These are phyloP conservation scores for Panus rudis DNA, from an alignment of 768 basidiomycete genomes.

Conservation along the genomic window DNA sequence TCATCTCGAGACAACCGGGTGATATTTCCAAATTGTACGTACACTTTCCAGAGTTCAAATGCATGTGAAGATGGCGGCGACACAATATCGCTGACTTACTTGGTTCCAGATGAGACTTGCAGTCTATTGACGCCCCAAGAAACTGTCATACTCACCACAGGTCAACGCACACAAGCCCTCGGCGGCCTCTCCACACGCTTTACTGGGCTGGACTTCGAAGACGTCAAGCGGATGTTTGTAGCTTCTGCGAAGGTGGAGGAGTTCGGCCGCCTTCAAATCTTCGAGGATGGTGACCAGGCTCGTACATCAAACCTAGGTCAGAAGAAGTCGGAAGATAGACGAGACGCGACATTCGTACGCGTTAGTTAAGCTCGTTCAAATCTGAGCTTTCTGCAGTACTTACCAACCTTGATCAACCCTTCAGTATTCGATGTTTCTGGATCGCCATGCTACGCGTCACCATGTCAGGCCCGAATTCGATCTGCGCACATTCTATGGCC, in stretches of 20 bases:
- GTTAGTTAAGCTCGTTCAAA: constrained; percentile 16
- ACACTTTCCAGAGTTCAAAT: too few species aligned
- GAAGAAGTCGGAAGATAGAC: constrained; percentile 12
- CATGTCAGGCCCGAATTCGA: background rate
- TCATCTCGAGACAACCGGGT: background rate
- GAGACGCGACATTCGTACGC: constrained; percentile 27
- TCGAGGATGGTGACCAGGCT: constrained; percentile 25
- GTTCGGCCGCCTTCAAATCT: constrained; percentile 23
- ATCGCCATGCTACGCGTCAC: constrained; percentile 16
- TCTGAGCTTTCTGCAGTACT: background rate
- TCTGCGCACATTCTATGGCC: constrained; percentile 25
- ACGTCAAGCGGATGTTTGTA: constrained; percentile 8
- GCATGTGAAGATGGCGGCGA: too few species aligned
- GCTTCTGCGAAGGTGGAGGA: constrained; percentile 10
- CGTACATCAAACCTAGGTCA: constrained; percentile 14
- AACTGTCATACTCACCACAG: background rate
- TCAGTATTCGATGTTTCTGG: constrained; percentile 28
- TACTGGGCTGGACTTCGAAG: constrained; percentile 4
- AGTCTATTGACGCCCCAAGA: background rate
- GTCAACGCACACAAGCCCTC: background rate
- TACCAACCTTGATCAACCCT: background rate
- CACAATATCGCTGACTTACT: background rate
- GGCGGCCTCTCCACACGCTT: constrained; percentile 2
- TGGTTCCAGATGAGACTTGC: background rate
- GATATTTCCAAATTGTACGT: background rate